Evolutionary conservation across 2,329 filamentous ascomycete genomes (phyloP).

Genomic region (Scedosporium aurantiacum): DNA sequence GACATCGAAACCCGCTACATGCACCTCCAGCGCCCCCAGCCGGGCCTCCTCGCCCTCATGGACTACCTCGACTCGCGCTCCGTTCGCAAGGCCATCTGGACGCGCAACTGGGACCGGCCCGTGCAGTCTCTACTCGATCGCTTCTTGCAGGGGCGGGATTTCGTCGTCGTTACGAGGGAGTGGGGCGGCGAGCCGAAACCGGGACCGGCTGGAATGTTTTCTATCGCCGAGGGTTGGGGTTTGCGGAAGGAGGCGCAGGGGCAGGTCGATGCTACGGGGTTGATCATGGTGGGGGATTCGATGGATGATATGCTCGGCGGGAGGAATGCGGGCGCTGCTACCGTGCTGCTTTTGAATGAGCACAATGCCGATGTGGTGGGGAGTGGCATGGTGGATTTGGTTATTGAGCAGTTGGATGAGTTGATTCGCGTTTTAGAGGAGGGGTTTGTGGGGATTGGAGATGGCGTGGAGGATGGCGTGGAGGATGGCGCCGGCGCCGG

Average conservation of each 20-base stretch:
- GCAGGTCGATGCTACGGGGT: constrained; percentile 29
- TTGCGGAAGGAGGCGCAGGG: constrained; percentile 21
- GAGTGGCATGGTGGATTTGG: constrained; percentile 68
- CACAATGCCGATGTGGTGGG: constrained; percentile 59
- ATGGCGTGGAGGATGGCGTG: background rate
- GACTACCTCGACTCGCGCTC: constrained; percentile 58
- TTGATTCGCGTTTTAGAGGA: constrained; percentile 62
- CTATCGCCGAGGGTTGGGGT: constrained; percentile 71
- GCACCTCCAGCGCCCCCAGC: constrained; percentile 67
- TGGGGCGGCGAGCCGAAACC: constrained; percentile 72
- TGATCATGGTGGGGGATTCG: constrained; percentile 65
- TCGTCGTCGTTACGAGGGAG: constrained; percentile 69
- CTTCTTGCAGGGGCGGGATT: constrained; percentile 57
- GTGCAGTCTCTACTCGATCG: constrained; percentile 64
- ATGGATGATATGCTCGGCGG: constrained; percentile 92
- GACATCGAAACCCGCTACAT: constrained; percentile 74
- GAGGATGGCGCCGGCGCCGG: background rate
- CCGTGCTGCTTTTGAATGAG: constrained; percentile 79
- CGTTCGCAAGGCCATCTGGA: constrained; percentile 78
- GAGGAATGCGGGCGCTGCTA: constrained; percentile 70
- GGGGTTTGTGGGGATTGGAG: constrained; percentile 50
- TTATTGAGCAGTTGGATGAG: constrained; percentile 62
- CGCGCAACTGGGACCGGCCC: constrained; percentile 80
- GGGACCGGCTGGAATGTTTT: constrained; percentile 73
- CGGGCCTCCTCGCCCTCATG: constrained; percentile 70